Percentiles rank a stretch among this genome's conserved stretches.
Evolutionary conservation across 192 early-diverging fungal species (phyloP).

Genomic region (Endogone sp.): DNA sequence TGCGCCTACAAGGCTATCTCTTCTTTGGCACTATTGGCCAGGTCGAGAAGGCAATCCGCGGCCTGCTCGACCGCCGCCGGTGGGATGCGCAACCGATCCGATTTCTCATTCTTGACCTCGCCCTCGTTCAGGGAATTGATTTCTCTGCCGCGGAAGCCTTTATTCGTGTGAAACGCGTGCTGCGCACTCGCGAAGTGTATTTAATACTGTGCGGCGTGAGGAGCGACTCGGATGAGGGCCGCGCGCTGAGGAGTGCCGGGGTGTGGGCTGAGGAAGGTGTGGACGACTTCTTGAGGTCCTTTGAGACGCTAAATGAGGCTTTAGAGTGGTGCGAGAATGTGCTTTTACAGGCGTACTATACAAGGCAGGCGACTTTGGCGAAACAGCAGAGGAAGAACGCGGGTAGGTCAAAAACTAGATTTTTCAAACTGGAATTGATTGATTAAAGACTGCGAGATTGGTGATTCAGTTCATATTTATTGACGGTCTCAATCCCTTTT

Average conservation of each 20-base stretch:
- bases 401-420: neutral
- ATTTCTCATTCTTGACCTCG: conserved; percentile 88
- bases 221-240: conserved; percentile 61
- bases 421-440: neutral
- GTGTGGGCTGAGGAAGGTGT: conserved; percentile 53
- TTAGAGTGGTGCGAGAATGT: conserved; percentile 96
- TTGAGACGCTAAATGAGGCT: conserved; percentile 79
- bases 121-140: conserved; percentile 81
- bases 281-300: conserved; percentile 61
- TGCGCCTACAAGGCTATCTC: conserved; percentile 92
- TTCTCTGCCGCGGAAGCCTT: conserved; percentile 91
- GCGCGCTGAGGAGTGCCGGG: conserved; percentile 59
- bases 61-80: conserved; percentile 54
- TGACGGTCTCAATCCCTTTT: neutral
- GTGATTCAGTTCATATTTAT: too few relatives aligned
- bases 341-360: conserved; percentile 74
- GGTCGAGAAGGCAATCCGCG: conserved; percentile 68
- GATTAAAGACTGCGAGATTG: neutral
- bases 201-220: conserved; percentile 78
- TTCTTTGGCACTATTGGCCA: conserved; percentile 95
- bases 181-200: conserved; percentile 65
- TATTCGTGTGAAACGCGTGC: conserved; percentile 74
- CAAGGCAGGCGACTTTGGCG: conserved; percentile 39
- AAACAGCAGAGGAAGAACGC: conserved; percentile 4
- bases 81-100: conserved; percentile 73